Evolutionary conservation across 1,139 yeast genomes (phyloP), one percentile per base, ranked within the genome.

Genomic region (Blastobotrys persicus): DNA sequence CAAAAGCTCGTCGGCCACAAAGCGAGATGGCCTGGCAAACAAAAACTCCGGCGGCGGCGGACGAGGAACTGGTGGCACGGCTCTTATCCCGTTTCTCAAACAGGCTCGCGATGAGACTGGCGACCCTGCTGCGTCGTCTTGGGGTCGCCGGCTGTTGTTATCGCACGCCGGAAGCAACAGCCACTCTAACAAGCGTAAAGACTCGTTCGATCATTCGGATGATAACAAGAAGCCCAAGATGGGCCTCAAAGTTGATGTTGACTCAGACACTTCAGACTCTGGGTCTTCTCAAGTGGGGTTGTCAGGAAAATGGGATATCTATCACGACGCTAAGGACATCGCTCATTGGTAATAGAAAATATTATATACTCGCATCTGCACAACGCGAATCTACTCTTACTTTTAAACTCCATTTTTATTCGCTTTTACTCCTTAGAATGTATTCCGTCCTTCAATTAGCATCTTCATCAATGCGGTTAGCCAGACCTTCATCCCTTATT

Each of bases 91-190:
- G 28, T 91, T 91, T 70, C 77, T 91, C 63, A 89, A 89, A 66
- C 97, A 91, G 67, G 91, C 96, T 58, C 80, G 98, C 66, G 97
- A 91, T 69, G 98, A 91, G 66, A 91, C 96, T 7, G 95, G 95
- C 38, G 92, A 85, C 60, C 81, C 89, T 5, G 95, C 96, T 20
- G 95, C 95, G 34, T 92, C 95, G 51, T 77, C 73, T 47, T 88
- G 96, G 96, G 96, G 95, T 66, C 80, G 80, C 61, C 75, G 92
- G 54, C 73, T 88, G 39, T 76, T 88, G 53, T 19, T 12, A 26
- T 40, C 17, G 16, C 11, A 2, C 31, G 31, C 26, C 12, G 28
- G 20, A 16, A 26, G 32, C n/a, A 16, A 16, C 33, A 46, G 13
- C 4, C 20, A 16, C 16, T 17, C 44, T 4, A 13, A 31, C 37